A percentile compares a stretch with the other conserved stretches of the same genome.
Conservation (phyloP, 2,329 filamentous ascomycete genomes). For the Phoma sp. region DNA sequence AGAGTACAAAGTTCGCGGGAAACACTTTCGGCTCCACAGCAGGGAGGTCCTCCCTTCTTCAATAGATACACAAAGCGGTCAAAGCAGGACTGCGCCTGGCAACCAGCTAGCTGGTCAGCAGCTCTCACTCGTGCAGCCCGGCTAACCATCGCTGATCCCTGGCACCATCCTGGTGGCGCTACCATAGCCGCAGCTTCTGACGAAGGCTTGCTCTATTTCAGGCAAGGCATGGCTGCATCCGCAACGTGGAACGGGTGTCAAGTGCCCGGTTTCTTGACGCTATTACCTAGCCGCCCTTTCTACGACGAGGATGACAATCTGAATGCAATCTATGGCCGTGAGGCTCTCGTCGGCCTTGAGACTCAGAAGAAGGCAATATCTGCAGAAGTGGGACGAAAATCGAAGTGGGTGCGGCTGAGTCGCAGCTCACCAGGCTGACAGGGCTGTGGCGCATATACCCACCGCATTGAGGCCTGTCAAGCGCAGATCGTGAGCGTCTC, state of each 20-base stretch:
- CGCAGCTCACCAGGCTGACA: slow-evolving; percentile 4
- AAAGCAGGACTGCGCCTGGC: slow-evolving; percentile 15
- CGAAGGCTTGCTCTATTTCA: slow-evolving; percentile 17
- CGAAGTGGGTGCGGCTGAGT: slow-evolving; percentile 8
- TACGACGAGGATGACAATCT: neutral
- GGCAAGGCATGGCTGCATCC: slow-evolving; percentile 13
- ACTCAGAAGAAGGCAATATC: neutral
- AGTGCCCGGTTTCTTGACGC: neutral
- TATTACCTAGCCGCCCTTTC: neutral
- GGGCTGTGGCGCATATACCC: neutral
- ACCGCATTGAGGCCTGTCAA: slow-evolving; percentile 12
- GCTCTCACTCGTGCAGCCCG: slow-evolving; percentile 11
- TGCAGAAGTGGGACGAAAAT: neutral
- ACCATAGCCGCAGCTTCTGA: slow-evolving; percentile 14
- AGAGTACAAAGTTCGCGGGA: slow-evolving; percentile 4
- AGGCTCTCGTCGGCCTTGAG: too few relatives aligned
- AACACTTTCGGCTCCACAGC: slow-evolving; percentile 8
- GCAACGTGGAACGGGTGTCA: slow-evolving; percentile 1
- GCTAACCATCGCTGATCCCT: slow-evolving; percentile 17
- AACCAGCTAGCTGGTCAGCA: slow-evolving; percentile 6
- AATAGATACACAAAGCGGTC: slow-evolving; percentile 5
- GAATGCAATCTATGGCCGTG: neutral
- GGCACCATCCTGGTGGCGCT: slow-evolving; percentile 15
- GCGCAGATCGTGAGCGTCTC: neutral
- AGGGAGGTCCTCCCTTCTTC: slow-evolving; percentile 10